phyloP scores from a whole-genome alignment of 441 rosid genomes.

The Euphorbia schlechtendalii region DNA sequence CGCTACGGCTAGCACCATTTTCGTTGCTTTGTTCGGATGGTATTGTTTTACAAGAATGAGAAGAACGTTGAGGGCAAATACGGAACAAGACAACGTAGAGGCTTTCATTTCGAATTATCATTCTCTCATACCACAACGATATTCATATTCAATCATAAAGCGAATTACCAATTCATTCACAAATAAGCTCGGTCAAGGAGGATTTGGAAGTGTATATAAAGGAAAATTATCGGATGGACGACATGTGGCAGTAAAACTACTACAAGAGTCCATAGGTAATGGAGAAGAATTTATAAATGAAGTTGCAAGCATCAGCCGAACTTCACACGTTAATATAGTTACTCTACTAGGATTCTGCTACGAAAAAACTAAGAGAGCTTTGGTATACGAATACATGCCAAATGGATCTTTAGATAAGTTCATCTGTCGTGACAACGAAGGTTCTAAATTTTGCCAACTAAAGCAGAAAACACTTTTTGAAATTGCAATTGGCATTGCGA shows the following conservation, averaged over 20 bases:
- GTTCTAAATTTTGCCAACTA: too few species aligned
- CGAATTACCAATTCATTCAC: conserved; percentile 32
- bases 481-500: too few species aligned
- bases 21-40: not conserved
- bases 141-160: conserved; percentile 17
- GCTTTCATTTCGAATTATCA: not conserved
- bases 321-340: too few species aligned
- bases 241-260: conserved; percentile 33
- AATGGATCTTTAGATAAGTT: too few species aligned
- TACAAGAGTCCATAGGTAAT: conserved; percentile 16
- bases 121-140: not conserved
- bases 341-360: too few species aligned
- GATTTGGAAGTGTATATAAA: conserved; percentile 34
- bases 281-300: conserved; percentile 37
- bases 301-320: too few species aligned
- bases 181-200: conserved; percentile 33
- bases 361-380: too few species aligned
- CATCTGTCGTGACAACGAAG: too few species aligned
- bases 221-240: conserved; percentile 29
- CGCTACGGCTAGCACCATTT: not conserved
- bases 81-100: not conserved
- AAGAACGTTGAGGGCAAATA: conserved; percentile 22
- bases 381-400: too few species aligned
- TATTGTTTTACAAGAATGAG: not conserved
- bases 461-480: too few species aligned